Base-by-base conservation (phyloP, 441 rosid genomes). In the Biscutella laevigata region DNA sequence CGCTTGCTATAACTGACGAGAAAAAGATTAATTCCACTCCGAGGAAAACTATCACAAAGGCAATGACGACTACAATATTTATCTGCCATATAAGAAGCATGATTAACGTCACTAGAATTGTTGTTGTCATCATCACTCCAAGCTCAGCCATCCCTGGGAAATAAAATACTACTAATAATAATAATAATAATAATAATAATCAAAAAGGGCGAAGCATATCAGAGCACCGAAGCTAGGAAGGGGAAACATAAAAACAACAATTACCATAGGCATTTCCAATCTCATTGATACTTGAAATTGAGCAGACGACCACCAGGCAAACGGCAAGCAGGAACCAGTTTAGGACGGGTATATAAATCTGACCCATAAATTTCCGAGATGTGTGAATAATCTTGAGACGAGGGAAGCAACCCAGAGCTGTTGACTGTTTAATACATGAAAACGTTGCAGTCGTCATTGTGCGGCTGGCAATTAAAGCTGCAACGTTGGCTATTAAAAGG, bases 41-140 rank as follows among this genome's bases (percentile, higher is more conserved):
- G 3, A 86, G 78, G 84, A 88, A 83, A 41, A 88, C 46, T 61
- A 75, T 44, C 48, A 54, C 60, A 68, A 88, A 92, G 60, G 77
- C 78, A 52, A 80, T 67, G 45, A 80, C 95, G 16, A 88, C 40
- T 40, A 80, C 44, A 67, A 92, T 92, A 74, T 92, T 88, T 66
- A 84, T 88, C 81, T 80, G 94, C 98, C 98, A 92, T 71, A 92
- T 80, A 49, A 92, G 96, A 72, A 92, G 96, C 98, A 92, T 92
- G 63, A 88, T 94, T 38, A 92, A 60, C 21, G 94, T 92, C 54
- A 88, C 95, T 58, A 92, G 74, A 48, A 83, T 48, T 51, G 96
- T 83, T 37, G 95, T 92, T 85, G 85, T 92, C 96, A 88, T 92
- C 98, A 92, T 92, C 69, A 92, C 95, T 46, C 95, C 96, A 12